Base-by-base conservation (phyloP, 2,329 filamentous ascomycete genomes). In the Trichoderma semiorbis region DNA sequence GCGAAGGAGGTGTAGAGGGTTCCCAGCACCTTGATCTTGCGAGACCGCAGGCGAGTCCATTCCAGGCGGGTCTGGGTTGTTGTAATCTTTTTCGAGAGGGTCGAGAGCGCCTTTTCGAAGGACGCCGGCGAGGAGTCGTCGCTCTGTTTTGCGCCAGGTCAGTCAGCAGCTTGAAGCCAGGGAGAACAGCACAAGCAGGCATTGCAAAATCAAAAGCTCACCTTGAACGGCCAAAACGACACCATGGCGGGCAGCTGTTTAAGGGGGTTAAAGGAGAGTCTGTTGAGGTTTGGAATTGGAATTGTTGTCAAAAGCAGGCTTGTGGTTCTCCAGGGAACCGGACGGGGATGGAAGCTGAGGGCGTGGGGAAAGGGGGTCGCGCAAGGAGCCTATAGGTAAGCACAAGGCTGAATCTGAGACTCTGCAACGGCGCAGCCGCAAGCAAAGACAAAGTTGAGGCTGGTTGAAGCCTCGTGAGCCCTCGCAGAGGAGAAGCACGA, bases 1-100 rank as follows among this genome's bases (percentile, higher is more conserved):
- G 92, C 93, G 77, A 99, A 95, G 70, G 90, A 90, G 3, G 95
- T 90, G 80, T 98, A 99, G 16, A 99, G 88, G 0, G 94, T 97
- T 89, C 91, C 94, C 70, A 98, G 88, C 47, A 94, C 93, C 76
- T 92, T 95, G 77, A 92, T 88, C 72, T 95, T 92, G 72, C 95
- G 90, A 64, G 93, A 90, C 73, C 88, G 89, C 76, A 91, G 87
- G 61, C 93, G 90, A 50, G 92, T 86, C 55, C 85, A 85, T 78
- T 97, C 94, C 75, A 98, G 91, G 66, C 87, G 89, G 55, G 91
- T 84, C 76, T 92, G 92, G 3, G 91, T 90, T 74, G 90, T 88
- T 53, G 91, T 86, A 80, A 99, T 98, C 83, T 96, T 97, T 67
- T 86, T 85, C 12, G 95, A 93, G 60, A 99, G 89, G 28, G 89